Evolutionary conservation across 2,329 filamentous ascomycete genomes (phyloP), one percentile per base, ranked within the genome.

Genomic region (Colletotrichum tofieldiae): DNA sequence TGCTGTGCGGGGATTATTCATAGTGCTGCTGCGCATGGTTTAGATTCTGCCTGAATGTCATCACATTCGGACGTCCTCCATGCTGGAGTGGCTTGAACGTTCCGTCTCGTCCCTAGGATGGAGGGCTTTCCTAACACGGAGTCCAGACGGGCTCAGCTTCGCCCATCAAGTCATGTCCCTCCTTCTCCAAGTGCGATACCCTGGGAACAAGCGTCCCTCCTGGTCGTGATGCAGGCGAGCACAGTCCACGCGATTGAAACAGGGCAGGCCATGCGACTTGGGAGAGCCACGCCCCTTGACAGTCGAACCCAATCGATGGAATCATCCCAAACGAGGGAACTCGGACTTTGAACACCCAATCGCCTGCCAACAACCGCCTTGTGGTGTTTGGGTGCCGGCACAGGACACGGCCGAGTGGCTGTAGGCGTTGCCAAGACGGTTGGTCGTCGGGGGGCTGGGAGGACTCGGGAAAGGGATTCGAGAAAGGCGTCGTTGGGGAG

Each of bases 161-260:
- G 49, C 49, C 14, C 12, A 23, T 14, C 45, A 52, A 52, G 26
- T 18, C n/a, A 9, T 32, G 5, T 8, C 49, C 11, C 2, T 3
- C 3, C 16, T 2, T 9, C 26, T 8, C 18, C 12, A n/a, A 35
- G 18, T 4, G 32, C 9, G 51, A 35, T 6, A 4, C n/a, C 14
- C n/a, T 23, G 8, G 4, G 8, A 26, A 18, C 29, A 32, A 32
- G 29, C 4, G 29, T 32, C 29, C 41, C 18, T 18, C 41, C 41
- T 43, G 45, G 49, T 41, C 45, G 29, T 45, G 47, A 62, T 23
- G 45, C 56, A 51, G 20, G 23, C 3, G 35, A 18, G 62, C 65
- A 71, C 69, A 51, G 69, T 68, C 65, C 69, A 71, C 51, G 43
- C 35, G 65, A 58, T 71, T 64, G 65, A 71, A 71, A 71, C 58